Conservation (phyloP, 495 filamentous ascomycete species). For the Penicillium pulvis region DNA sequence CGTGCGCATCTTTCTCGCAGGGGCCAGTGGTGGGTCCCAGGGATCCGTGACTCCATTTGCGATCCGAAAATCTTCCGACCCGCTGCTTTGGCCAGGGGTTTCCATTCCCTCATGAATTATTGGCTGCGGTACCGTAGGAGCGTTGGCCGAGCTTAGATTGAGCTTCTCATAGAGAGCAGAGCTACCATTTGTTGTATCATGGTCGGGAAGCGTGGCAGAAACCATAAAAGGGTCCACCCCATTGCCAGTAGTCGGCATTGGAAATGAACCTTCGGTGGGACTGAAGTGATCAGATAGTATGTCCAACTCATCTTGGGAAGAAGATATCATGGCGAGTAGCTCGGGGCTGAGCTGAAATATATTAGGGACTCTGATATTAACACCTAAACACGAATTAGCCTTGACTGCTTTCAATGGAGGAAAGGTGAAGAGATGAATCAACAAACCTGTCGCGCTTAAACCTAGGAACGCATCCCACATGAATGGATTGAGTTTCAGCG, state of each 20-base stretch:
- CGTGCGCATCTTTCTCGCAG: conserved; percentile 60
- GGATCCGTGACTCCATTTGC: conserved; percentile 35
- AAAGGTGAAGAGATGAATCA: neutral
- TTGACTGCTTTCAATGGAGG: neutral
- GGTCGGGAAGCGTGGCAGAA: conserved; percentile 44
- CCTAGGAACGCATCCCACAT: conserved; percentile 96
- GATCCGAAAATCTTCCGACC: conserved; percentile 45
- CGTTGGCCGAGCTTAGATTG: conserved; percentile 50
- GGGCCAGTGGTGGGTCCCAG: conserved; percentile 70
- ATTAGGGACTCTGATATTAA: conserved; percentile 73
- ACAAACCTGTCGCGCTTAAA: conserved; percentile 67
- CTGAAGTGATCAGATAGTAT: conserved; percentile 39
- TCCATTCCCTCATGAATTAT: conserved; percentile 44
- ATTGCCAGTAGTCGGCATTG: conserved; percentile 47
- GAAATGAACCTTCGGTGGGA: conserved; percentile 40
- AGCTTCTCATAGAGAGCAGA: conserved; percentile 60
- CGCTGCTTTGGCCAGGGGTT: conserved; percentile 46
- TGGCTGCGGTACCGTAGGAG: conserved; percentile 33
- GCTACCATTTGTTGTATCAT: conserved; percentile 44
- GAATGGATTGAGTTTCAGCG: conserved; percentile 88
- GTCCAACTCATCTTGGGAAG: conserved; percentile 39
- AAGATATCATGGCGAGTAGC: conserved; percentile 53
- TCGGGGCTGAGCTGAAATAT: conserved; percentile 81
- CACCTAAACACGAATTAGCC: conserved; percentile 56
- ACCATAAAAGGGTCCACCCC: conserved; percentile 51